Base-by-base conservation (phyloP, 2,329 filamentous ascomycete species). In the Arthrobotrys conoides region DNA sequence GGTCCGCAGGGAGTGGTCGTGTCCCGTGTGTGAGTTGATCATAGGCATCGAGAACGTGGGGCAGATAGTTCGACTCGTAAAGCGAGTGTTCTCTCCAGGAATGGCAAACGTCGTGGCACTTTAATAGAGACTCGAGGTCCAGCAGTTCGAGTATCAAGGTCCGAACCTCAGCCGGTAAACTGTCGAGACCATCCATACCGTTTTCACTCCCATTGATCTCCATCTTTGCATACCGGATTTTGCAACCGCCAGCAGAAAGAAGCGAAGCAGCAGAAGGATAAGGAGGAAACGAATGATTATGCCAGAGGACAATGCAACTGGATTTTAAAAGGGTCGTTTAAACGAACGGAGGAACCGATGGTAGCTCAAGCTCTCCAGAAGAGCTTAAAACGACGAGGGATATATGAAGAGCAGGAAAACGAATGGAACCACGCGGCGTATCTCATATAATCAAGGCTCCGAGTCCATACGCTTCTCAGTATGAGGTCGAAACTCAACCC, bases 51-150 rank as follows among this genome's bases (percentile, higher is more conserved):
- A 78, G 68, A 55, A 78, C 68, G 57, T 78, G 68, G 68, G 75
- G 68, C 68, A 78, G 48, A 36, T 72, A 72, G 63, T 68, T 78
- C 63, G 64, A 72, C 38, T 78, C 75, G 68, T 63, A 71, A 61
- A 72, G 63, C 57, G 75, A 67, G 53, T 65, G 71, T 36, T 65
- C 49, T 46, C 75, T 53, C 75, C 75, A 78, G 63, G 75, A 78
- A 20, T 46, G 67, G 63, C 75, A 78, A 69, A 78, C 75, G 68
- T 78, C 68, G 75, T 78, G 63, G 75, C 75, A 78, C 33, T 63
- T 57, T 69, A 78, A 53, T 51, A 78, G 64, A 67, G 75, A 72
- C 53, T 78, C 75, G 63, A 78, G 63, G 63, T 78, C 75, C 49
- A 78, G 68, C 44, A 64, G 75, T 30, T 65, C 63, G 53, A 78